A percentile compares a stretch with the other conserved stretches of the same genome.
Evolutionary conservation across 805 yeast genomes (phyloP).

Genomic region (Metschnikowia aberdeeniae): DNA sequence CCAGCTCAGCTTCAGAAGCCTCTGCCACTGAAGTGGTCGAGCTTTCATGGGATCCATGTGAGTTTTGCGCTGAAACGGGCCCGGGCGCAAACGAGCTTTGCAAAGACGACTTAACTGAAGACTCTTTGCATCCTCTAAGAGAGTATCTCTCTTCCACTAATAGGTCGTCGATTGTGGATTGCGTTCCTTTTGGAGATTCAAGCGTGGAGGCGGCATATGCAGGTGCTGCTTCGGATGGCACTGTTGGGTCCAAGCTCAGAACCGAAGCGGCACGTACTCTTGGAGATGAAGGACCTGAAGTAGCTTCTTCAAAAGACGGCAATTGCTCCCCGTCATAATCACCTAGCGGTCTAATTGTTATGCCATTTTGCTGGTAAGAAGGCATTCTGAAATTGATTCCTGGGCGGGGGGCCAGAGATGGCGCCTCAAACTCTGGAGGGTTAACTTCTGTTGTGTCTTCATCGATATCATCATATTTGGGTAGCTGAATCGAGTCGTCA

Average conservation of each 20-base stretch:
- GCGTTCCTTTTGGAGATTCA: not conserved
- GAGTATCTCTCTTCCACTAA: conserved; percentile 15
- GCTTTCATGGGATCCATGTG: not conserved
- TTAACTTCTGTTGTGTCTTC: not conserved
- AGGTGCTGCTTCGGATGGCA: conserved; percentile 31
- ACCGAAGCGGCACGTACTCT: conserved; percentile 35
- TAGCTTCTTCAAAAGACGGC: conserved; percentile 68
- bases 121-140: conserved; percentile 11
- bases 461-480: conserved; percentile 32
- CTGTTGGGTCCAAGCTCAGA: conserved; percentile 31
- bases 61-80: not conserved
- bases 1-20: conserved; percentile 1
- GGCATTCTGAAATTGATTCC: conserved; percentile 38
- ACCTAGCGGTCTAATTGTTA: conserved; percentile 27
- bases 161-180: conserved; percentile 27
- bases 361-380: conserved; percentile 29
- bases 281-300: conserved; percentile 40
- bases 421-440: not conserved
- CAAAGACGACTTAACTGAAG: conserved; percentile 27
- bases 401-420: conserved; percentile 14
- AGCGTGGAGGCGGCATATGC: conserved; percentile 20
- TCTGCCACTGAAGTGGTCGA: not conserved
- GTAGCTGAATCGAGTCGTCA: conserved; percentile 39
- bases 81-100: conserved; percentile 33
- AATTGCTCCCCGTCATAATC: conserved; percentile 26